Conservation (phyloP, 1,139 yeast genomes). For the Geotrichum restrictum region DNA sequence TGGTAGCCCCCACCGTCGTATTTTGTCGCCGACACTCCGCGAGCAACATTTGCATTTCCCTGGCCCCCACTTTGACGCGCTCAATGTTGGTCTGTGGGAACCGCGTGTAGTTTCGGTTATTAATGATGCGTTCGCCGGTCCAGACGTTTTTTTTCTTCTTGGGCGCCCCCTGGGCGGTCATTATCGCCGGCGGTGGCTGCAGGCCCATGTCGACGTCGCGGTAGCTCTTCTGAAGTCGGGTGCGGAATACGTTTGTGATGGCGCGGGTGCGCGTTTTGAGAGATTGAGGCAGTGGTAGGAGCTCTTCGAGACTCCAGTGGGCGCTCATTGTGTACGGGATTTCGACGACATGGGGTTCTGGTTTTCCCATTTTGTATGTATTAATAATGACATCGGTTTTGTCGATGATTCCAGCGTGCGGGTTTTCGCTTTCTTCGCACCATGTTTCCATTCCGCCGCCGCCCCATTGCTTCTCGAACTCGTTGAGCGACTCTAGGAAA, state of each 20-base stretch:
- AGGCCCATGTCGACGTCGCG: too few relatives aligned
- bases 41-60: not conserved
- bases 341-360: not conserved
- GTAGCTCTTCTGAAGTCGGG: too few relatives aligned
- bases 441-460: too few relatives aligned
- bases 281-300: slow-evolving; percentile 6
- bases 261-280: too few relatives aligned
- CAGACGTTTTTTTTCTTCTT: not conserved
- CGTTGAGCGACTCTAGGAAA: not conserved
- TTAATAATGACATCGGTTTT: too few relatives aligned
- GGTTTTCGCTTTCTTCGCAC: too few relatives aligned
- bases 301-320: not conserved
- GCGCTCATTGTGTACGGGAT: not conserved
- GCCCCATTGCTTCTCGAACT: not conserved
- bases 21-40: not conserved
- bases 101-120: not conserved
- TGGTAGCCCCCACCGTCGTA: not conserved
- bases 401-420: too few relatives aligned
- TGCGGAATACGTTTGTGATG: too few relatives aligned
- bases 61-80: not conserved
- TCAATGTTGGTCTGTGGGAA: slow-evolving; percentile 6
- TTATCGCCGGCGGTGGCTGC: too few relatives aligned
- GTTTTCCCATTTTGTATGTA: too few relatives aligned
- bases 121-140: slow-evolving; percentile 9
- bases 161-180: too few relatives aligned